Base-by-base conservation (phyloP, 495 filamentous ascomycete genomes). In the Barbatosphaeria neglecta region DNA sequence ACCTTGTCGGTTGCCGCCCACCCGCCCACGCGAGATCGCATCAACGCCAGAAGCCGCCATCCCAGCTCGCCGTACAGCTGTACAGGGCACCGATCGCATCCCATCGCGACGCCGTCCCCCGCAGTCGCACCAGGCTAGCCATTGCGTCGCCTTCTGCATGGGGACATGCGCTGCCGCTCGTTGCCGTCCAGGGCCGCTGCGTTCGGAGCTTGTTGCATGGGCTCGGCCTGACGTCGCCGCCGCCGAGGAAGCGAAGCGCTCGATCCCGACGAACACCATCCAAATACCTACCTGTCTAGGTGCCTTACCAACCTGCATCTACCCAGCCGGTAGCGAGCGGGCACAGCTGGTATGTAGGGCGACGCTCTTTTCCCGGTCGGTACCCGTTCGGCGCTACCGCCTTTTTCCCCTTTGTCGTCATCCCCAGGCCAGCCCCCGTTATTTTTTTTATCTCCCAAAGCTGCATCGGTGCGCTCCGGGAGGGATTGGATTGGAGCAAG, bases 111-210 rank as follows among this genome's bases (percentile, higher is more conserved):
- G 17, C 3, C n/a, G 15, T 19, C 11, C 9, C 10, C 22, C 39
- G 25, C 28, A 38, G 48, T 50, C 39, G 48, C 46, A 54, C 56
- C 46, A 47, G 41, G 44, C 45, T 49, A 50, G 40, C 37, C 17
- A 37, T 46, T 46, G 43, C 55, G 38, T 28, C 31, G 15, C 40
- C 31, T 50, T 16, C 38, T 38, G 44, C 52, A 41, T 45, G 54
- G 55, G n/a, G 62, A 61, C 49, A 65, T 65, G 62, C 48, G 52
- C 60, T 45, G 52, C 56, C 46, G 56, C 52, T 48, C 43, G 22
- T 22, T 33, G 41, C 46, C 49, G 31, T 49, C 47, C 53, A 54
- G 57, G 42, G 59, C 57, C 47, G 52, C 50, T 50, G 46, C 38
- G n/a, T 31, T 52, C 20, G 52, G 59, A 64, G 61, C 49, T 46